Base-by-base conservation (phyloP, 2,329 filamentous ascomycete genomes). In the Cyphellophora attinorum region DNA sequence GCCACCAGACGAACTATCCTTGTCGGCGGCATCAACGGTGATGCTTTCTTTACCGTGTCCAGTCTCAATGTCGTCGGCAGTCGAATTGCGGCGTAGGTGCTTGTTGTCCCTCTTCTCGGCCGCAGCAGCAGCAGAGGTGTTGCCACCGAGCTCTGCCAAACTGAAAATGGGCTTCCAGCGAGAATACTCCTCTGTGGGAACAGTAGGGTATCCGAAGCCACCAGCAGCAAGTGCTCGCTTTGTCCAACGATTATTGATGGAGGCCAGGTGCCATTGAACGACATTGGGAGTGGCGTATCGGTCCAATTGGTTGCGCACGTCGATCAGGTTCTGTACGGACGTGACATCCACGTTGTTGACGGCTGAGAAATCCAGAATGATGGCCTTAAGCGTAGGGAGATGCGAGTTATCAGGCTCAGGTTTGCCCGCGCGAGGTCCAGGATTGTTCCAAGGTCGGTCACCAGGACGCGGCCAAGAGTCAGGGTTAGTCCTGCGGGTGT, bases 251-350 rank as follows among this genome's bases (percentile, higher is more conserved):
- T 91, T 95, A 62, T 80, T 86, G 63, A 96, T 82, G 59, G 79
- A 81, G n/a, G 88, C 85, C 44, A 96, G 80, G 59, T 96, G 91
- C 88, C 89, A 96, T 56, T 95, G 85, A 4, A 96, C 88, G 2
- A 71, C 68, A 13, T 86, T 77, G 0, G 89, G 89, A 0, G 80
- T 59, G 1, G 85, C 74, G 54, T 94, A 93, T 13, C 77, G 71
- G 56, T 95, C 89, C 16, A 96, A 76, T 55, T 95, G 88, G 57
- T 94, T 93, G 51, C 89, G 84, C 1, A 95, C 81, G 51, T 96
- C 91, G 51, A 96, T 93, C 25, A 96, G 68, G 49, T 85, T 80
- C 60, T 96, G 91, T 2, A 95, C 74, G 0, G 85, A 93, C 1
- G 91, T 95, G 39, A 93, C 77, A 52, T 96, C 91, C 39, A 95